A percentile compares a stretch with the other conserved stretches of the same genome.
These are phyloP conservation scores for Hericium coralloides DNA, from an alignment of 768 basidiomycete genomes.

Conservation along the genomic window DNA sequence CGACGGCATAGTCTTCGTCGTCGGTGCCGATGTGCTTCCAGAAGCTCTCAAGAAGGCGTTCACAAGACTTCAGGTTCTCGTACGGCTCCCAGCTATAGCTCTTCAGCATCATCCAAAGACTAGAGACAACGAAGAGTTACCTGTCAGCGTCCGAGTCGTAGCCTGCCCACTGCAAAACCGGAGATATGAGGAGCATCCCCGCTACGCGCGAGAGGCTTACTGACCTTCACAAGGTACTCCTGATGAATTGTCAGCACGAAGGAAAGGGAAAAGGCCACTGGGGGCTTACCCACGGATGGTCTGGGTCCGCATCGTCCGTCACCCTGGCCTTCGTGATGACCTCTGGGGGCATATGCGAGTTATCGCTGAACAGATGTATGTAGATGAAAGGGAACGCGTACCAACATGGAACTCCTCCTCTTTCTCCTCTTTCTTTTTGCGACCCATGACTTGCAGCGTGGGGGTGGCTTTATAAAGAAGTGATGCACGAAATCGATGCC, in stretches of 20 bases:
- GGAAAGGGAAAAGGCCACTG: not conserved
- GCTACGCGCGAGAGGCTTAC: not conserved
- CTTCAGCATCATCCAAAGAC: not conserved
- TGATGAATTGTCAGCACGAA: slow-evolving; percentile 13
- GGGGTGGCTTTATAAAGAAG: too few species aligned
- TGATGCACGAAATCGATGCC: too few species aligned
- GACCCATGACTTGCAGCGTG: too few species aligned
- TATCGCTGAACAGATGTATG: not conserved
- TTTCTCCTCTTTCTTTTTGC: too few species aligned
- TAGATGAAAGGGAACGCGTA: too few species aligned
- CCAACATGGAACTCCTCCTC: too few species aligned
- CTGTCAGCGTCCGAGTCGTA: slow-evolving; percentile 50
- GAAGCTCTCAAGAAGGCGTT: slow-evolving; percentile 53
- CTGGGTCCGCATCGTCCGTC: slow-evolving; percentile 41
- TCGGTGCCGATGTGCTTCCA: slow-evolving; percentile 47
- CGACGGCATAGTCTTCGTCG: slow-evolving; percentile 42
- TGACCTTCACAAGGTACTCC: slow-evolving; percentile 68
- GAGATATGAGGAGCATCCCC: not conserved
- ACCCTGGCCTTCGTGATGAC: slow-evolving; percentile 54
- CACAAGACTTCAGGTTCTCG: slow-evolving; percentile 47
- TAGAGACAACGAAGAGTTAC: slow-evolving; percentile 24
- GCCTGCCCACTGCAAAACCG: slow-evolving; percentile 49
- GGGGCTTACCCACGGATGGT: slow-evolving; percentile 20
- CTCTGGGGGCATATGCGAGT: slow-evolving; percentile 30
- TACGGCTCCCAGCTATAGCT: slow-evolving; percentile 62